Base-by-base conservation (phyloP, 768 basidiomycete genomes). In the Lenzites betulinus region DNA sequence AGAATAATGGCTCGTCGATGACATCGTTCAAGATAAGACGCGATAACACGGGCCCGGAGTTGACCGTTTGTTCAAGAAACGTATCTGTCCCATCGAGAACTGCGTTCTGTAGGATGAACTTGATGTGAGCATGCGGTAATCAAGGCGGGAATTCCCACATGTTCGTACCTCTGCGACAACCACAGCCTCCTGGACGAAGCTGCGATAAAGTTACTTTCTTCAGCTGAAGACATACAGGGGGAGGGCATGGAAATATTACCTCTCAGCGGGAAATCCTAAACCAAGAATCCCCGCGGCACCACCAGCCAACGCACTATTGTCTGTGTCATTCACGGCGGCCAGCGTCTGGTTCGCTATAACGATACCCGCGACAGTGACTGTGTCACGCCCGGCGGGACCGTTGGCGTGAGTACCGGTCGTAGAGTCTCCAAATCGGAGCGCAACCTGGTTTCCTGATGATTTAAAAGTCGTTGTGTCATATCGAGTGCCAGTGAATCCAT, bases 201-300 rank as follows among this genome's bases (percentile, higher is more conserved):
- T 71, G 25, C 36, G 44, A n/a, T n/a, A 38, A 1, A 5, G 7
- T 30, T 22, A 11, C 7, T 1, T 36, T 30, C 48, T 47, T 47
- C 22, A 20, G 7, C 30, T 39, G 6, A 28, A 25, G 7, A 36
- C 7, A 16, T 16, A 39, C 38, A n/a, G 6, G 38, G 7, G 6
- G 4, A 39, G 4, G 15, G 15, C 18, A 11, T n/a, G 30, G 11
- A 33, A 33, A 33, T 5, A 5, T 13, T 44, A 88, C 89, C 89
- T 90, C 61, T 88, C 87, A 20, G 81, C 67, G 1, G 89, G 87
- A 62, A 92, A 92, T 0, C 91, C 90, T 8, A 91, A 76, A 0
- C 90, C 91, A 59, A 92, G 80, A 46, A 92, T 88, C 1, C 89
- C 90, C n/a, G 82, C 79, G n/a, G 82, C 77, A 1, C 83, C 83